These are phyloP conservation scores for Pseudopyrenochaeta lycopersici DNA, from an alignment of 2,329 filamentous ascomycete species.

Conservation along the genomic window DNA sequence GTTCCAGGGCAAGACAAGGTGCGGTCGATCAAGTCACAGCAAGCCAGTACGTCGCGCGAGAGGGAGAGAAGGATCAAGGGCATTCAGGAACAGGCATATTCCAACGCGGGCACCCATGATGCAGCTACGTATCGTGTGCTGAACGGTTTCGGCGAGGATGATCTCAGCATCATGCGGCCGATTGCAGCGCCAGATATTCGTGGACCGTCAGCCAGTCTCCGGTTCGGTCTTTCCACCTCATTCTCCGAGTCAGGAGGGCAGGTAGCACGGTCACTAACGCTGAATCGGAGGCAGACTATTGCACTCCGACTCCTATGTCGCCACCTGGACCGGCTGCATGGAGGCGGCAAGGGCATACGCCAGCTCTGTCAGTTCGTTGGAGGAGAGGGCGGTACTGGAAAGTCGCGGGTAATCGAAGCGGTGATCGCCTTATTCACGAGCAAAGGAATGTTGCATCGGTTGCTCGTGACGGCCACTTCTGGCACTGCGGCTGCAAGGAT, in stretches of 20 bases:
- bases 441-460: conserved; percentile 1
- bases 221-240: not conserved
- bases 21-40: not conserved
- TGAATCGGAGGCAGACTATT: conserved; percentile 1
- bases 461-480: conserved; percentile 1
- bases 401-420: conserved; percentile 1
- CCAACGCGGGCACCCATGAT: not conserved
- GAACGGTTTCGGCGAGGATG: not conserved
- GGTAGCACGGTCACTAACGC: not conserved
- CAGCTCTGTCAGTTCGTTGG: conserved; percentile 5
- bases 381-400: conserved; percentile 3
- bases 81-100: not conserved
- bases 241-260: not conserved
- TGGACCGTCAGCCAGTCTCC: not conserved
- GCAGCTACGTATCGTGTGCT: not conserved
- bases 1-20: conserved; percentile 1
- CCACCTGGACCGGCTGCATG: not conserved
- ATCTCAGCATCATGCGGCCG: not conserved
- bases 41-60: not conserved
- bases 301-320: conserved; percentile 1
- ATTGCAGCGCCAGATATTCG: not conserved
- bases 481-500: conserved; percentile 1
- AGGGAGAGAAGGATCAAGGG: conserved; percentile 1
- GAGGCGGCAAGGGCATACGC: not conserved
- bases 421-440: not conserved